Evolutionary conservation across 352 stramenopile species (phyloP).

Genomic region (Globisporangium rhizosaccharum): DNA sequence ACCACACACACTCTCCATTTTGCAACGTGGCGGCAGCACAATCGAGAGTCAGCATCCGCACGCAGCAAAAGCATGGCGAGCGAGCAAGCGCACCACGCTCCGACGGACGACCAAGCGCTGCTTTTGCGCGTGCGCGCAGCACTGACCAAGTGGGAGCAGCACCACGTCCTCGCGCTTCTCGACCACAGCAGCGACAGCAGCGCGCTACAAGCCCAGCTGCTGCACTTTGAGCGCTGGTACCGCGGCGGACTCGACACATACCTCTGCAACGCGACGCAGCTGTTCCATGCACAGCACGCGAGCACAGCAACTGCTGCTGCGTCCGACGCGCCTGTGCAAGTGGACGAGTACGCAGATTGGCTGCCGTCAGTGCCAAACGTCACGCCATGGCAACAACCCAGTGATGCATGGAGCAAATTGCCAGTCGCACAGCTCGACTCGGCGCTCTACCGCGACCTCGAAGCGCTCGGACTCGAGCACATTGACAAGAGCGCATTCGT

Average conservation of each 20-base stretch:
- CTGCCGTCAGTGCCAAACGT: constrained; percentile 34
- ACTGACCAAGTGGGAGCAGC: constrained; percentile 35
- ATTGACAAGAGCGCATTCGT: constrained; percentile 90
- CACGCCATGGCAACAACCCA: background rate
- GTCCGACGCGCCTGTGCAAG: background rate
- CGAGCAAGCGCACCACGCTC: background rate
- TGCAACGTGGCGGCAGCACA: background rate
- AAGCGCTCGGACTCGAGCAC: constrained; percentile 43
- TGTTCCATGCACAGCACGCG: constrained; percentile 27
- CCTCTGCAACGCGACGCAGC: constrained; percentile 35
- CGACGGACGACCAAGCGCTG: background rate
- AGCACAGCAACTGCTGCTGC: background rate
- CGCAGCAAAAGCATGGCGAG: background rate
- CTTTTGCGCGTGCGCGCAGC: constrained; percentile 19
- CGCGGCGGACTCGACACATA: constrained; percentile 56
- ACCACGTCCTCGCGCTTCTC: constrained; percentile 33
- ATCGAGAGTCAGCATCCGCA: background rate
- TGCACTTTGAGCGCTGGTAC: constrained; percentile 66
- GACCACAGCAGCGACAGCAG: background rate
- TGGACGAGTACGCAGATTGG: constrained; percentile 35
- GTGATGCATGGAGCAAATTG: constrained; percentile 11
- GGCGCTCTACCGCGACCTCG: constrained; percentile 36
- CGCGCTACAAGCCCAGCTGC: constrained; percentile 33
- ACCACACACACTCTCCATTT: background rate
- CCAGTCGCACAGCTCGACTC: constrained; percentile 31